phyloP scores from a whole-genome alignment of 164 flowering plant species.

The Aristolochia californica region DNA sequence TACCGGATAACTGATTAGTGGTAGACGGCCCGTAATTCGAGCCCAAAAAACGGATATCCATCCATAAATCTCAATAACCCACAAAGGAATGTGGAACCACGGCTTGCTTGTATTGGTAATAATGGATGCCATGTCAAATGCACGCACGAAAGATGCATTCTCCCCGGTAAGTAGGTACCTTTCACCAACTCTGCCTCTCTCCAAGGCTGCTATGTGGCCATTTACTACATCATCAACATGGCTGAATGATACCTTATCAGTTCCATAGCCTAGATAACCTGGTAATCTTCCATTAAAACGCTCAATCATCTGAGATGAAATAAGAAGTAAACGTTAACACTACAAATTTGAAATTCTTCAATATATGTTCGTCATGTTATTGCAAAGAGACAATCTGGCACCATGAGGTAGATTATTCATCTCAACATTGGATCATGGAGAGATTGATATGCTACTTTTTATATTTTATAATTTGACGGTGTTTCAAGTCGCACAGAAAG shows the following conservation, averaged over 20 bases:
- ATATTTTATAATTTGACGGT: too few species aligned
- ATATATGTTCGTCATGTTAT: not conserved
- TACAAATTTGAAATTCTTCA: not conserved
- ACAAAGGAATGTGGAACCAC: slow-evolving; percentile 51
- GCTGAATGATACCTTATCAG: slow-evolving; percentile 59
- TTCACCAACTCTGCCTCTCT: slow-evolving; percentile 63
- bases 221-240: slow-evolving; percentile 83
- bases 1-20: slow-evolving; percentile 88
- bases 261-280: slow-evolving; percentile 70
- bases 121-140: slow-evolving; percentile 62
- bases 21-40: slow-evolving; percentile 63
- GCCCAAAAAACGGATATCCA: slow-evolving; percentile 55
- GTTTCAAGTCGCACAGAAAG: too few species aligned
- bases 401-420: too few species aligned
- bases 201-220: slow-evolving; percentile 77
- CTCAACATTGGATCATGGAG: too few species aligned
- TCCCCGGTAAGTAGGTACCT: slow-evolving; percentile 90
- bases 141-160: slow-evolving; percentile 69
- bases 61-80: slow-evolving; percentile 54
- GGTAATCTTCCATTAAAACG: slow-evolving; percentile 82
- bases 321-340: not conserved
- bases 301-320: slow-evolving; percentile 50
- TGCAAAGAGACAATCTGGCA: too few species aligned
- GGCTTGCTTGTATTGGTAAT: slow-evolving; percentile 59
- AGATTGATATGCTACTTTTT: too few species aligned